Evolutionary conservation across 176 grass and related monocot genomes (phyloP).

Genomic region (Triticum timopheevii): DNA sequence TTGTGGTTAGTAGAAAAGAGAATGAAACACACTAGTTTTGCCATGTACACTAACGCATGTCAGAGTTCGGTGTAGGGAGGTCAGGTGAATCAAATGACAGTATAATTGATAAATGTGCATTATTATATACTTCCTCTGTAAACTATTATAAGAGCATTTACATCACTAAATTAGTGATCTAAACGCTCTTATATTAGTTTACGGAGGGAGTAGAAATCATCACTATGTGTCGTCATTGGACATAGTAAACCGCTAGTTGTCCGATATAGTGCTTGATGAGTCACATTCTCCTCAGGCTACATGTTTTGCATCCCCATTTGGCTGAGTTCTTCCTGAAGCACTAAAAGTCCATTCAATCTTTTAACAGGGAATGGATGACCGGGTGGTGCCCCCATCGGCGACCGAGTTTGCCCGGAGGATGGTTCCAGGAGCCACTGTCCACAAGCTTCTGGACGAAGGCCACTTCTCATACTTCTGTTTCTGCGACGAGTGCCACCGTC

Average conservation of each 20-base stretch:
- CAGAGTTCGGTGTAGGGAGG: not conserved
- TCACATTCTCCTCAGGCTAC: not conserved
- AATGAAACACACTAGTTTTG: not conserved
- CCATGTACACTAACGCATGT: not conserved
- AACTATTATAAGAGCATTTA: no score
- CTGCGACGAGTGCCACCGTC: conserved; percentile 89
- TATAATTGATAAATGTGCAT: conserved; percentile 9
- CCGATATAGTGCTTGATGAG: not conserved
- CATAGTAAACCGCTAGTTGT: not conserved
- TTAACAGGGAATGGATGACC: conserved; percentile 87
- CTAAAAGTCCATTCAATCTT: not conserved
- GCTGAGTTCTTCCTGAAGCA: not conserved
- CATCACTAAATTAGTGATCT: no score
- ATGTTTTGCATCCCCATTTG: not conserved
- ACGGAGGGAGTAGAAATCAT: not conserved
- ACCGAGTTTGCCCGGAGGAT: conserved; percentile 65
- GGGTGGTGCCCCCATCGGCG: conserved; percentile 71
- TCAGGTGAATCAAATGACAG: not conserved
- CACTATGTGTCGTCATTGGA: not conserved
- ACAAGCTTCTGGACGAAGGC: conserved; percentile 74
- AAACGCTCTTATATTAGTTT: no score
- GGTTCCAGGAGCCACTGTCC: conserved; percentile 79
- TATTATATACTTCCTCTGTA: not conserved
- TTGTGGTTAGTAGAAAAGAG: not conserved
- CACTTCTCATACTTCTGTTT: conserved; percentile 98